phyloP scores from a whole-genome alignment of 106 monocot genomes.

The Ottelia alismoides region DNA sequence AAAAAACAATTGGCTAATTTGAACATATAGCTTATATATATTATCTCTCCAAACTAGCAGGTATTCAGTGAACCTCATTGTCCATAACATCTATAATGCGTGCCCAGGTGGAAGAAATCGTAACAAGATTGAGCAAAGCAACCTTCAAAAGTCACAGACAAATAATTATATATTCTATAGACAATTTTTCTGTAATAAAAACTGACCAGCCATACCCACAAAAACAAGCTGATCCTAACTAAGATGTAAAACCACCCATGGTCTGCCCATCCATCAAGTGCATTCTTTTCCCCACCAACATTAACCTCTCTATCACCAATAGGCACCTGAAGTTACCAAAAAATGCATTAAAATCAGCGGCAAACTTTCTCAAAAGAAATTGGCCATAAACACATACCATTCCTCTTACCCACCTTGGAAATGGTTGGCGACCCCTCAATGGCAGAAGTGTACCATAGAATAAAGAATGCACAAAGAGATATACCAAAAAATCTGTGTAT shows the following conservation, averaged over 20 bases:
- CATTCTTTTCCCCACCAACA: too few species aligned
- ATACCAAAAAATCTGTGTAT: conserved; percentile 92
- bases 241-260: conserved; percentile 80
- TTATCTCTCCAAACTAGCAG: too few species aligned
- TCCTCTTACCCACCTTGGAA: conserved; percentile 31
- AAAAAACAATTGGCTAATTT: background rate
- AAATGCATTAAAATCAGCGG: too few species aligned
- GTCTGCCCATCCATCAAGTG: conserved; percentile 37
- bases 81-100: conserved; percentile 97
- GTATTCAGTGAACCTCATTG: conserved; percentile 86
- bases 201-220: conserved; percentile 54
- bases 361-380: too few species aligned
- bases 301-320: too few species aligned
- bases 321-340: too few species aligned
- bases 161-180: background rate
- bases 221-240: conserved; percentile 68
- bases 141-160: conserved; percentile 43
- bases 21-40: too few species aligned
- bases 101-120: conserved; percentile 97
- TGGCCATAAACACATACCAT: too few species aligned
- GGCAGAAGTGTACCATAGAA: conserved; percentile 77
- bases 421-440: conserved; percentile 13
- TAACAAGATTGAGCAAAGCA: conserved; percentile 90
- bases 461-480: conserved; percentile 73
- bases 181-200: background rate